Evolutionary conservation across 2,329 filamentous ascomycete species (phyloP).

Genomic region (Calonectria crousiana): DNA sequence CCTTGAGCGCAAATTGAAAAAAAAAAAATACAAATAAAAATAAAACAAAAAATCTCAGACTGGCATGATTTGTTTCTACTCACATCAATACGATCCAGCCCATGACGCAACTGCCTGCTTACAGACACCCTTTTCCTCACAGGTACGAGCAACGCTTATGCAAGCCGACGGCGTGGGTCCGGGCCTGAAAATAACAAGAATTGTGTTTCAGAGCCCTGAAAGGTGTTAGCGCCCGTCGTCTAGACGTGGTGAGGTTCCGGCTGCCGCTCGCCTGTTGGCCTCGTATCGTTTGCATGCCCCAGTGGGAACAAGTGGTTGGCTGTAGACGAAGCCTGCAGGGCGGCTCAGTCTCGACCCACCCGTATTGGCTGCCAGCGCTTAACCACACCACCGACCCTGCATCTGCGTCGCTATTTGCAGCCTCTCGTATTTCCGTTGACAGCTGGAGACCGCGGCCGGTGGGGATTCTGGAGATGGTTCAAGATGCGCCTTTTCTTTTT

Average conservation of each 20-base stretch:
- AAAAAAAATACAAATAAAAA: background rate
- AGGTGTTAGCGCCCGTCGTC: constrained; percentile 2
- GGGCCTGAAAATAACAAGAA: background rate
- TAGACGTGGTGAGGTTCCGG: background rate
- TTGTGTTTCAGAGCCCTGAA: background rate
- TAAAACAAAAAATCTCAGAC: background rate
- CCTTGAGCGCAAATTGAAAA: background rate
- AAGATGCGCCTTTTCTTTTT: background rate
- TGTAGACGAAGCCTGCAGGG: background rate
- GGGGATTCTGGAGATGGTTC: background rate
- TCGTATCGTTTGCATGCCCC: background rate
- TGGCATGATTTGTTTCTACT: background rate
- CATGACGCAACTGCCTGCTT: background rate
- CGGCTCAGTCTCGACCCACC: constrained; percentile 10
- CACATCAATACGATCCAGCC: background rate
- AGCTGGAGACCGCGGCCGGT: background rate
- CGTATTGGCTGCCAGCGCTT: constrained; percentile 12
- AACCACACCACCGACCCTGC: constrained; percentile 10
- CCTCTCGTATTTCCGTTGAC: background rate
- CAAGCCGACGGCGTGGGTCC: background rate
- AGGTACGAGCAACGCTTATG: constrained; percentile 4
- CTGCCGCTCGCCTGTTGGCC: background rate
- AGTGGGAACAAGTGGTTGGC: background rate
- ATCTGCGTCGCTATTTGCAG: constrained; percentile 12
- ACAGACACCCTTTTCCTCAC: background rate